Conservation (phyloP, 805 yeast species). For the Saccharomycopsis babjevae region DNA sequence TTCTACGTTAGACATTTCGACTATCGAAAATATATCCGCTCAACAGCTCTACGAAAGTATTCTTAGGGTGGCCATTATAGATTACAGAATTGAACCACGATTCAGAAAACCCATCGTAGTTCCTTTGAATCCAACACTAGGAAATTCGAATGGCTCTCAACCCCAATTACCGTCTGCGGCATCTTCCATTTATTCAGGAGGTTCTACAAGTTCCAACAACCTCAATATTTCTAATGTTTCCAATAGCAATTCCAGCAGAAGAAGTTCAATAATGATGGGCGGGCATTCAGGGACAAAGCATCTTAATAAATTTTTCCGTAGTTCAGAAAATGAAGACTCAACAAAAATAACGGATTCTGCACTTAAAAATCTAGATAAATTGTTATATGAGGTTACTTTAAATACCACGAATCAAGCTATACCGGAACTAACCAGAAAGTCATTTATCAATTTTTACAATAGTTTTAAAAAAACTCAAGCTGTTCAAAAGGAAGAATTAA, state of each 20-base stretch:
- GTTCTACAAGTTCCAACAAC: constrained; percentile 22
- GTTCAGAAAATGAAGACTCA: background rate
- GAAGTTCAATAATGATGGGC: constrained; percentile 20
- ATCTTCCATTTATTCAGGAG: background rate
- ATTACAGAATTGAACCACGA: constrained; percentile 55
- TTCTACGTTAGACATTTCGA: background rate
- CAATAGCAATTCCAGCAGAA: background rate
- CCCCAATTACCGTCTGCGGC: background rate
- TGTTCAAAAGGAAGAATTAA: background rate
- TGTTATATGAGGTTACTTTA: background rate
- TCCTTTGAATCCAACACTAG: background rate
- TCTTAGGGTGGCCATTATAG: constrained; percentile 45
- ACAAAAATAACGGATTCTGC: background rate
- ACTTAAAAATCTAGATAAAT: background rate
- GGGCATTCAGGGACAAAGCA: constrained; percentile 24
- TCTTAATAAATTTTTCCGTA: constrained; percentile 20
- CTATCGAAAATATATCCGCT: background rate
- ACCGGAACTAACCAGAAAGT: background rate
- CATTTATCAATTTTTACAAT: background rate
- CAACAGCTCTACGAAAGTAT: constrained; percentile 39
- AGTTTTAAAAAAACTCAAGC: constrained; percentile 4
- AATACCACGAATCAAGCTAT: background rate
- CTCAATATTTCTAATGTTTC: background rate
- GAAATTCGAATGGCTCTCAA: background rate
- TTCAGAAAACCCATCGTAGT: constrained; percentile 32